Evolutionary conservation across 805 yeast species (phyloP), one percentile per base, ranked within the genome.

Genomic region (Barnettozyma salicaria): DNA sequence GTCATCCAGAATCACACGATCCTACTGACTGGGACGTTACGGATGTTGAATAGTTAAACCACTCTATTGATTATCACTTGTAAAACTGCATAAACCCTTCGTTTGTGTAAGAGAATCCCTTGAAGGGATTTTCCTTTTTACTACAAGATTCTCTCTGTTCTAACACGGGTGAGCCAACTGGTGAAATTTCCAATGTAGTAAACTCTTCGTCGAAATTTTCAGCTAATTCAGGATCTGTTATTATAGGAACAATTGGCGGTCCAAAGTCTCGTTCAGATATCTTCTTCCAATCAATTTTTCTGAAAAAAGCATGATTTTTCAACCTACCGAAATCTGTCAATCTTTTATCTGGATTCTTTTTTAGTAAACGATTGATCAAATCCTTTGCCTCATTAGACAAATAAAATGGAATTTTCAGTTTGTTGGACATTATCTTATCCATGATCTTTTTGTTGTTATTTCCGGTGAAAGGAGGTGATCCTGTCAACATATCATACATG

Each of bases 381-480:
- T 87, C 95, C 55, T 81, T 84, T 41, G 92, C 89, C 36, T 86
- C 94, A 19, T 70, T 73, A 4, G 92, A 75, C 23, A 88, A 63
- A 53, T 85, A 87, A 52, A 74, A 81, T 1, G 96, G 96, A 28
- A 79, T 64, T 38, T 69, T 74, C 25, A 80, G 62, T 44, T 78
- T 79, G 44, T 85, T 83, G 36, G 80, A 70, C 29, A 74, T 65
- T 21, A 87, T 80, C 56, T 85, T 87, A 44, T 81, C 85, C 62
- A 82, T 70, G 21, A 87, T 83, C 30, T 71, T 73, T 54, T 81
- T 80, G 51, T 82, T 80, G 50, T 81, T 83, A 37, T 73, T 79
- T 4, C 96, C 96, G 0, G 92, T 82, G 58, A 84, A 86, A 1
- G 96, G 96, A 0, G 96, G 95, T 32, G 78, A 70, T 0, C 96